A percentile compares a stretch with the other conserved stretches of the same genome.
Conservation (phyloP, 768 basidiomycete species). For the Cubamyces lactineus region DNA sequence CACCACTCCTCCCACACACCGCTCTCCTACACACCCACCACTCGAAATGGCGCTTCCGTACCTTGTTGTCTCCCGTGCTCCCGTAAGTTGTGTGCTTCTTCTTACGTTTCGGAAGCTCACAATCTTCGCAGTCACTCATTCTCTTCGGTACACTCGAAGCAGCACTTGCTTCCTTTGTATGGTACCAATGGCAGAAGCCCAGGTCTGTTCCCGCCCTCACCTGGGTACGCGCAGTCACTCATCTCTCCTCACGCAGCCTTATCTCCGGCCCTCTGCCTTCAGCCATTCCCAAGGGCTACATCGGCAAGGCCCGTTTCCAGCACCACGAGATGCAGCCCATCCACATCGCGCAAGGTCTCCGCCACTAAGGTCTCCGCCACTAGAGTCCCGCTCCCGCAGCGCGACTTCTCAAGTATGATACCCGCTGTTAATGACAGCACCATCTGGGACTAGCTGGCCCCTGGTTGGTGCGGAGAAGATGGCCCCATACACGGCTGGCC, state of each 20-base stretch:
- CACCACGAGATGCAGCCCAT: constrained; percentile 17
- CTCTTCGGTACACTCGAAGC: constrained; percentile 32
- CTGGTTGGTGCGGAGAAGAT: neutral
- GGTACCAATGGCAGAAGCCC: constrained; percentile 29
- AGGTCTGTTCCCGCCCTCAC: constrained; percentile 22
- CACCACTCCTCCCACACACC: constrained; percentile 12
- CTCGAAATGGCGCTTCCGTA: constrained; percentile 17
- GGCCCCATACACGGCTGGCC: constrained; percentile 3
- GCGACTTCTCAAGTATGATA: constrained; percentile 20
- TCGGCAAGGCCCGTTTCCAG: constrained; percentile 25
- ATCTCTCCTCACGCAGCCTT: constrained; percentile 1
- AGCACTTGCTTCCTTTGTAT: constrained; percentile 30
- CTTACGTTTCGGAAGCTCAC: neutral
- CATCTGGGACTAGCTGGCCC: constrained; percentile 20
- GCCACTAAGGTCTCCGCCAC: constrained; percentile 1
- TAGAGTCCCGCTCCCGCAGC: constrained; percentile 7
- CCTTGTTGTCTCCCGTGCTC: constrained; percentile 26
- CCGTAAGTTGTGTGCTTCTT: constrained; percentile 20
- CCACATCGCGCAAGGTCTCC: constrained; percentile 18
- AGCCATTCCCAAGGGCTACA: constrained; percentile 27
- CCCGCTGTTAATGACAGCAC: constrained; percentile 23
- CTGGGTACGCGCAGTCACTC: neutral
- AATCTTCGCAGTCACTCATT: constrained; percentile 26
- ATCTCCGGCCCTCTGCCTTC: constrained; percentile 25
- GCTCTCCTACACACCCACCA: neutral